Evolutionary conservation across 306 rosid genomes (phyloP), one percentile per base, ranked within the genome.

Genomic region (Ziziphus jujuba): DNA sequence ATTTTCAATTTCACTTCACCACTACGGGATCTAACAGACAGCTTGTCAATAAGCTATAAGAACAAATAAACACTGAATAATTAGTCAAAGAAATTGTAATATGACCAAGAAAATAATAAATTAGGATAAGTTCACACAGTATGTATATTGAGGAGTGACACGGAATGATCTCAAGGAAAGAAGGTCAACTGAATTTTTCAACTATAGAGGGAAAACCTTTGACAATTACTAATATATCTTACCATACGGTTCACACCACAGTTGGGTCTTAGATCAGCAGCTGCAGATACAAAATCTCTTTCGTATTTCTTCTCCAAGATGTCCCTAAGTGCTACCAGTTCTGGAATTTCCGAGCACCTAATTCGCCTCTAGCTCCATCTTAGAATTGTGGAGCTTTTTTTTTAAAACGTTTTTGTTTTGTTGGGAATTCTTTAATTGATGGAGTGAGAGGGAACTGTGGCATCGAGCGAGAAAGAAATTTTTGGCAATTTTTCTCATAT

Each of bases 321-420:
- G 35, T 88, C 75, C 80, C 79, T 82, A 22, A 95, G 85, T 1
- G 90, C 65, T 34, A 73, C 76, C 2, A 95, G 91, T 76, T 95
- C 97, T 0, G 99, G 96, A 72, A 95, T 90, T 80, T 95, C 97
- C 1, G 99, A 85, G 83, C 97, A 95, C 86, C 99, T 80, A n/a
- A n/a, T n/a, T n/a, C n/a, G n/a, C n/a, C n/a, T n/a, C n/a, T n/a
- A n/a, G n/a, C n/a, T n/a, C n/a, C n/a, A n/a, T n/a, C n/a, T n/a
- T n/a, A n/a, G n/a, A n/a, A n/a, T n/a, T n/a, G n/a, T n/a, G n/a
- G n/a, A n/a, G n/a, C n/a, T n/a, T n/a, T n/a, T n/a, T n/a, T n/a
- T n/a, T n/a, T n/a, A n/a, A n/a, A n/a, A n/a, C n/a, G n/a, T n/a
- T n/a, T n/a, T n/a, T n/a, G n/a, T n/a, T n/a, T n/a, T n/a, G n/a